Conservation (phyloP, 306 rosid species). For the Mucuna pruriens region DNA sequence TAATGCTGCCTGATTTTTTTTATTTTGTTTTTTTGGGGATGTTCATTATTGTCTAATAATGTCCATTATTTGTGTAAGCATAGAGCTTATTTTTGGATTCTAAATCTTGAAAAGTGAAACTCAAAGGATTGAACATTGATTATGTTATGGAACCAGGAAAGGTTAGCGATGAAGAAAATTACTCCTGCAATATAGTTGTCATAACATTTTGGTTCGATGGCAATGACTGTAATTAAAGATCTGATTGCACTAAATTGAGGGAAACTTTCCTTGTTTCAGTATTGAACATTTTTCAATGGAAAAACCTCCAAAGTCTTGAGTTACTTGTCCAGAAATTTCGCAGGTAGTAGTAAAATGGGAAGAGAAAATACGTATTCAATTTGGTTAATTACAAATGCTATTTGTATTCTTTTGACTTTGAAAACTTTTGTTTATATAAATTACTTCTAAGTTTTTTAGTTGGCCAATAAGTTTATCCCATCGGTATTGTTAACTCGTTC, state of each 20-base stretch:
- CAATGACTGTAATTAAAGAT: not conserved
- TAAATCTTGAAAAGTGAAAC: constrained; percentile 31
- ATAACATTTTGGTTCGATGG: not conserved
- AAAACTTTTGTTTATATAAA: not conserved
- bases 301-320: not conserved
- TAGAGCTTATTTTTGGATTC: constrained; percentile 11
- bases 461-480: not conserved
- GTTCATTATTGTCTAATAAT: constrained; percentile 30
- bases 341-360: not conserved
- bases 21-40: not conserved
- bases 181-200: not conserved
- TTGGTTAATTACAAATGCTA: not conserved
- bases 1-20: not conserved
- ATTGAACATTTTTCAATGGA: not conserved
- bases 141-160: not conserved
- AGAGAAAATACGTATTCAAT: not conserved
- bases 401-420: not conserved
- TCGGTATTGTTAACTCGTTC: not conserved
- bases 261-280: not conserved
- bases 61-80: constrained; percentile 34
- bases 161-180: not conserved
- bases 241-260: not conserved
- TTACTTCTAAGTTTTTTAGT: not conserved
- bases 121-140: not conserved
- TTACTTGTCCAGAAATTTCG: not conserved